phyloP scores from a whole-genome alignment of 192 early-diverging fungal species.

The Coemansia sp. region DNA sequence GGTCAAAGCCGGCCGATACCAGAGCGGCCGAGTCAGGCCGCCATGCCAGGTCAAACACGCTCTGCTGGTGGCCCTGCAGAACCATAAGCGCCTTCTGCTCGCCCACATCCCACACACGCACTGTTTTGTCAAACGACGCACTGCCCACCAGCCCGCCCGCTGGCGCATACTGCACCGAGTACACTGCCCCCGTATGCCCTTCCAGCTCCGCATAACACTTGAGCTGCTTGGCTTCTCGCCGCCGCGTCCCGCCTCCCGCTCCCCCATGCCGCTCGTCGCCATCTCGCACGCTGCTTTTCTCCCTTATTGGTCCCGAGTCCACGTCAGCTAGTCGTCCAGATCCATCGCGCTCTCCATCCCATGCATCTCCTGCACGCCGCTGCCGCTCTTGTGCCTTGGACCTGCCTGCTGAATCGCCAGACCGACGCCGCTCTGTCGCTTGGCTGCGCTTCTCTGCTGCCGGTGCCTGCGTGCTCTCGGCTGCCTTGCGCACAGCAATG shows the following conservation, averaged over 20 bases:
- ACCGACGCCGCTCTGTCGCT: neutral
- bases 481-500: conserved; percentile 25
- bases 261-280: conserved; percentile 30
- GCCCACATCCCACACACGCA: conserved; percentile 82
- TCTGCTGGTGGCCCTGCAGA: conserved; percentile 60
- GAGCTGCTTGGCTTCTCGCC: conserved; percentile 48
- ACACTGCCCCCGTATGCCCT: conserved; percentile 90
- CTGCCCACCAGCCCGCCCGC: conserved; percentile 78
- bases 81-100: conserved; percentile 43
- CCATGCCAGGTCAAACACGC: conserved; percentile 53
- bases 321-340: conserved; percentile 7
- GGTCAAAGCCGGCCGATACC: conserved; percentile 46
- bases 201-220: conserved; percentile 55
- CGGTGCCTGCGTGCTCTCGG: conserved; percentile 3
- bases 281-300: conserved; percentile 27
- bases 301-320: neutral
- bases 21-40: conserved; percentile 31
- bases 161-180: conserved; percentile 83
- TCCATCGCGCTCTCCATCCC: conserved; percentile 9
- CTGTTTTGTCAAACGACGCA: conserved; percentile 92
- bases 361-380: conserved; percentile 13
- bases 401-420: neutral
- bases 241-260: conserved; percentile 18
- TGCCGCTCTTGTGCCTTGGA: conserved; percentile 12
- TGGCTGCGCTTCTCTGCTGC: conserved; percentile 7